Conservation (phyloP, 1,284 basidiomycete genomes). For the Inonotus obliquus region DNA sequence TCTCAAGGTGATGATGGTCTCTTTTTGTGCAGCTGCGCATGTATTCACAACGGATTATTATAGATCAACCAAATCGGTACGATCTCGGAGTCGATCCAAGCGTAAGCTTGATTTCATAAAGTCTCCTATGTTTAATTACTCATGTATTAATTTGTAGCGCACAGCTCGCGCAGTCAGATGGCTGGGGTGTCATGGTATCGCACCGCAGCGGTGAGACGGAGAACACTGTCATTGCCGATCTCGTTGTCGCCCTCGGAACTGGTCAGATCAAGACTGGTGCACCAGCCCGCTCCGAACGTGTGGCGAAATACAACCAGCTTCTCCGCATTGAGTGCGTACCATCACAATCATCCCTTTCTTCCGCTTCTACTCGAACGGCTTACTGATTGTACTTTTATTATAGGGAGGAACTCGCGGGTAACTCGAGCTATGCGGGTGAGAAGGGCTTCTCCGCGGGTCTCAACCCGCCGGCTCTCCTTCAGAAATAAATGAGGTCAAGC, state of each 20-base stretch:
- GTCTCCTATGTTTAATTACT: neutral
- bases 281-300: slow-evolving; percentile 89
- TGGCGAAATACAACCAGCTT: slow-evolving; percentile 90
- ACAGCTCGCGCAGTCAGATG: slow-evolving; percentile 93
- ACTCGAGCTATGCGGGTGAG: slow-evolving; percentile 71
- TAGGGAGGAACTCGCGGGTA: slow-evolving; percentile 73
- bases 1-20: slow-evolving; percentile 65
- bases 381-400: slow-evolving; percentile 14
- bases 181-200: slow-evolving; percentile 99
- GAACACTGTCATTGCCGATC: slow-evolving; percentile 96
- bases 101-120: slow-evolving; percentile 42
- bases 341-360: neutral
- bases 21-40: neutral
- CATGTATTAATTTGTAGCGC: slow-evolving; percentile 48
- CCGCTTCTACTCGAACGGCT: neutral
- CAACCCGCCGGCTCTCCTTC: slow-evolving; percentile 67
- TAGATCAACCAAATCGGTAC: slow-evolving; percentile 98
- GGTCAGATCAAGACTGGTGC: slow-evolving; percentile 99
- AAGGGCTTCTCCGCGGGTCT: slow-evolving; percentile 77
- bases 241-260: slow-evolving; percentile 88
- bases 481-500: slow-evolving; percentile 40
- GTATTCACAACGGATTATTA: slow-evolving; percentile 2
- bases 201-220: slow-evolving; percentile 98
- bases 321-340: slow-evolving; percentile 82
- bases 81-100: slow-evolving; percentile 97